Percentiles rank a stretch among this genome's conserved stretches.
These are phyloP conservation scores for Alopecurus myosuroides DNA, from an alignment of 176 grass and related monocot genomes.

Conservation along the genomic window DNA sequence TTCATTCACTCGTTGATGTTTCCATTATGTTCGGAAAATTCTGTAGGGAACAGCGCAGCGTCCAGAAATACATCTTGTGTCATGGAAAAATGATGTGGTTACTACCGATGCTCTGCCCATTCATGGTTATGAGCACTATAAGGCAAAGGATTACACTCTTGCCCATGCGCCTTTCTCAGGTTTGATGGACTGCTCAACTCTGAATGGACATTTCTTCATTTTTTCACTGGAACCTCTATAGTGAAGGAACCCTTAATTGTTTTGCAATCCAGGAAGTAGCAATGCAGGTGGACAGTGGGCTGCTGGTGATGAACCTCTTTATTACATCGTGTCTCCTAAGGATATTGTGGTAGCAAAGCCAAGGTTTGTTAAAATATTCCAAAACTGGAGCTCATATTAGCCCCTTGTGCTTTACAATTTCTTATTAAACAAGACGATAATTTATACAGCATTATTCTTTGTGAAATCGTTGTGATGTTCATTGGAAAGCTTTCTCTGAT, in stretches of 20 bases:
- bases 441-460: background rate
- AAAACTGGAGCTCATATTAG: constrained; percentile 16
- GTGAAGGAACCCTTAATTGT: constrained; percentile 18
- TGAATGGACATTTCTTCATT: constrained; percentile 21
- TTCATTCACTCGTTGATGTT: constrained; percentile 22
- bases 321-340: constrained; percentile 97
- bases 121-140: constrained; percentile 97
- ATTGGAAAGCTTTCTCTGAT: background rate
- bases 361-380: constrained; percentile 56
- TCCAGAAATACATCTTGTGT: constrained; percentile 92
- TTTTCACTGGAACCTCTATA: constrained; percentile 8
- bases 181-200: constrained; percentile 33
- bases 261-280: constrained; percentile 70
- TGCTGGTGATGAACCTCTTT: constrained; percentile 92
- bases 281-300: constrained; percentile 98
- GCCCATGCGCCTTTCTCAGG: constrained; percentile 93
- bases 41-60: constrained; percentile 87
- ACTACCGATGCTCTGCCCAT: constrained; percentile 96
- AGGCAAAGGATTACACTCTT: constrained; percentile 95
- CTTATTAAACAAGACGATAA: constrained; percentile 7
- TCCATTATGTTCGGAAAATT: background rate
- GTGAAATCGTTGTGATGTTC: background rate
- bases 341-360: constrained; percentile 95
- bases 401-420: background rate
- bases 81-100: constrained; percentile 95